Base-by-base conservation (phyloP, 495 filamentous ascomycete species). In the Bryoglossum gracile region DNA sequence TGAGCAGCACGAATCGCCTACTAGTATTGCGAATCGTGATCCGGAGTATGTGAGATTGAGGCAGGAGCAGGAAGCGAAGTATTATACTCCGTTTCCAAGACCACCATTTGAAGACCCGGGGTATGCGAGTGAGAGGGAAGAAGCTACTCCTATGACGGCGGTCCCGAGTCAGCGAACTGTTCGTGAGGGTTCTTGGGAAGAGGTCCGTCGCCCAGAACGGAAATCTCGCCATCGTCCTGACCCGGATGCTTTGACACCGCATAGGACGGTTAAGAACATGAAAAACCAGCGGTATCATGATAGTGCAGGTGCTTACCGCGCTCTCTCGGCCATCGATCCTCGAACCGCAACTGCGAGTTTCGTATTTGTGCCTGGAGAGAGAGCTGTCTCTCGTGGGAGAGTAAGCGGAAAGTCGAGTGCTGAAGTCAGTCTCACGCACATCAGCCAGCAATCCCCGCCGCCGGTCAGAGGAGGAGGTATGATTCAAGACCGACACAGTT, bases 241-340 rank as follows among this genome's bases (percentile, higher is more conserved):
- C 5, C 4, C 34, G 11, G 17, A 39, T 3, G 40, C 54, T 19
- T n/a, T n/a, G n/a, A n/a, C n/a, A n/a, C n/a, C n/a, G n/a, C 72
- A 76, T 55, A 59, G 72, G 4, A 71, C 72, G 13, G 62, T 73
- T 24, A 65, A 56, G 43, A 60, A 61, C 35, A 63, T 69, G 19
- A 62, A 66, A 23, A 53, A 56, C 4, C 58, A 66, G 43, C 63
- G 70, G 24, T 75, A 74, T 43, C 69, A 63, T 23, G 72, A 76
- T 42, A 66, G 62, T 4, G 72, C 65, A 8, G 73, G 73, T 23
- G 56, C 74, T 9, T 78, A 67, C 67, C 61, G 73, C 49, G 65
- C 69, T 14, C 56, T 61, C 3, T 54, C 40, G n/a, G 58, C 56
- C 19, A 62, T 65, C 44, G 71, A 76, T 49, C 72, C 74, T 0